Conservation (phyloP, 768 basidiomycete genomes). For the Glaciozyma martinii region DNA sequence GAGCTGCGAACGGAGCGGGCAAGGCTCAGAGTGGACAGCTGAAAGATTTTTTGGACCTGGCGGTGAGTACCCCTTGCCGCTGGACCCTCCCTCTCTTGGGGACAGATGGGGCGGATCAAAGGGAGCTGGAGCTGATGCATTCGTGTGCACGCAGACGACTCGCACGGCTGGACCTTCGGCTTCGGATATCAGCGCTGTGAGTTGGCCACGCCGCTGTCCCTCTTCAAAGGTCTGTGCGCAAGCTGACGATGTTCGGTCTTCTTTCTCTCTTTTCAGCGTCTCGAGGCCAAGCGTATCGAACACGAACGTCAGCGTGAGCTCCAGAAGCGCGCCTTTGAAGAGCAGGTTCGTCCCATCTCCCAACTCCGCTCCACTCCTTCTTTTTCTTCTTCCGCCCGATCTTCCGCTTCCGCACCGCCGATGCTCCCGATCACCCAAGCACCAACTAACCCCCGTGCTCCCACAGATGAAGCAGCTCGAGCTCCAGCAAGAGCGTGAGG, state of each 20-base stretch:
- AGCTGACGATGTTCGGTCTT: background rate
- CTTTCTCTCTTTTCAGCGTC: conserved; percentile 49
- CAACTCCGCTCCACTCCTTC: background rate
- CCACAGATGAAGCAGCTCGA: conserved; percentile 81
- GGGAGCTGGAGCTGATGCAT: background rate
- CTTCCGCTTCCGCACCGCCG: background rate
- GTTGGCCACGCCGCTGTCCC: background rate
- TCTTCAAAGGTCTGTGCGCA: background rate
- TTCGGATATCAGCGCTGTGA: conserved; percentile 6
- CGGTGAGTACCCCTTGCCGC: conserved; percentile 9
- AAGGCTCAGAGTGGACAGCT: conserved; percentile 3
- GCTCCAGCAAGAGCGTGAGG: conserved; percentile 69
- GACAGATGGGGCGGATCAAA: background rate
- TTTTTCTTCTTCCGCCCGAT: background rate
- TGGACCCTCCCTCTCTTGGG: background rate
- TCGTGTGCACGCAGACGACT: background rate
- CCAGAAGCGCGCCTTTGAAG: conserved; percentile 86
- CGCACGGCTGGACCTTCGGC: background rate
- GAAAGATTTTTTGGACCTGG: conserved; percentile 18
- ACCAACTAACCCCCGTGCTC: background rate
- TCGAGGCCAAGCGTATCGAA: conserved; percentile 78
- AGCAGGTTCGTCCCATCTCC: conserved; percentile 43
- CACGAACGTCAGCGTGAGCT: conserved; percentile 80
- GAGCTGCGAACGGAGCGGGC: too few relatives aligned
- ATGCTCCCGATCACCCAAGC: background rate